These are phyloP conservation scores for Leishmania major DNA, from an alignment of 208 protist species.

Conservation along the genomic window DNA sequence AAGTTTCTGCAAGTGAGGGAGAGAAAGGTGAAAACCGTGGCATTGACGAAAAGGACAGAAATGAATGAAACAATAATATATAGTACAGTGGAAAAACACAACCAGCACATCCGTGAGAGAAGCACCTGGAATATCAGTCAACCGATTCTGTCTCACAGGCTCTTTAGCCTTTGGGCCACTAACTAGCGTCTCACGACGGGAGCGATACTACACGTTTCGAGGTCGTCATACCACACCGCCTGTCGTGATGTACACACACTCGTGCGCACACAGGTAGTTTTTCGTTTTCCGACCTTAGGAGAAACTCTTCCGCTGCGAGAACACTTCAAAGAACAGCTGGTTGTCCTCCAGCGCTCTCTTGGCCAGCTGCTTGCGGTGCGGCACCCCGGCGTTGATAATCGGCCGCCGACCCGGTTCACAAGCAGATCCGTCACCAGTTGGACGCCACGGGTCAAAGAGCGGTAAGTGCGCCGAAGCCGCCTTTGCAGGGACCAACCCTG, in stretches of 20 bases:
- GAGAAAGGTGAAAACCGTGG: too few relatives aligned
- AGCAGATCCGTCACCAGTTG: background rate
- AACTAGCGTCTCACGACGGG: background rate
- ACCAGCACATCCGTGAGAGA: background rate
- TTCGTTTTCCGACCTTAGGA: background rate
- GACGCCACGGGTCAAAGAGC: background rate
- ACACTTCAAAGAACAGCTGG: conserved; percentile 49
- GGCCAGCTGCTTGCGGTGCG: conserved; percentile 63
- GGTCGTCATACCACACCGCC: background rate
- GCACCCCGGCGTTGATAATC: conserved; percentile 47
- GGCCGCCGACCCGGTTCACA: background rate
- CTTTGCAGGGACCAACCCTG: background rate
- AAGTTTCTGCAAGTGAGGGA: conserved; percentile 6
- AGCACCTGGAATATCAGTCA: background rate
- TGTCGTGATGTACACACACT: background rate
- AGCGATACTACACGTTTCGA: background rate
- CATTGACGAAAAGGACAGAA: background rate
- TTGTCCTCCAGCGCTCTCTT: conserved; percentile 78
- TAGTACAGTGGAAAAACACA: too few relatives aligned
- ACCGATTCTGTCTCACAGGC: background rate
- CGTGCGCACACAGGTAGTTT: background rate
- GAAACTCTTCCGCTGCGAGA: conserved; percentile 6
- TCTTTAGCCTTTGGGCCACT: background rate
- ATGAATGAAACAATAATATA: background rate
- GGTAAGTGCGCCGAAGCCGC: background rate